Base-by-base conservation (phyloP, 441 rosid genomes). In the Mallotus repandus region DNA sequence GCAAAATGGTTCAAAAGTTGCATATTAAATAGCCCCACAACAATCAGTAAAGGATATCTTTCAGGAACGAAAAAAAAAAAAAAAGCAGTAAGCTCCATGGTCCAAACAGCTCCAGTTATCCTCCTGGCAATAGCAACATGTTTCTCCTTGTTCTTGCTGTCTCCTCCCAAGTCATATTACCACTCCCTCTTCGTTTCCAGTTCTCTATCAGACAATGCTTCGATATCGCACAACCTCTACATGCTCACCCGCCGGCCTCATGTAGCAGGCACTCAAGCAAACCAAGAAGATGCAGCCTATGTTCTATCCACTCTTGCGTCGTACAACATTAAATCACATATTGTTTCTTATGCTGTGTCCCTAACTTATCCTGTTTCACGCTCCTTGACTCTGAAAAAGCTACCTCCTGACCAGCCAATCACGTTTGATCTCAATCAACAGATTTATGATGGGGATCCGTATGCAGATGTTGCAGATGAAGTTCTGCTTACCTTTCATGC, bases 191-290 rank as follows among this genome's bases (percentile, higher is more conserved):
- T 74, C 78, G 50, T 89, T 56, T 91, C 93, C 61, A 0, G 69
- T 63, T 74, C 89, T 72, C 78, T 90, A 45, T 79, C 93, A 25
- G 86, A 87, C 75, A 93, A 91, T 72, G 85, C 81, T 69, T 90
- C 97, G 12, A 25, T 84, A 59, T 78, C 98, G 5, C 74, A 82
- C 69, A 78, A 91, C 81, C 92, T 90, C 84, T 77, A 79, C 57
- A 80, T 77, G 80, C 96, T 93, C 86, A 91, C 94, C 64, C 91
- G 85, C 78, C 86, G 88, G 45, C 97, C 98, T 7, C 96, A 91
- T 48, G 88, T 86, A 4, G 94, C 97, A 7, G 96, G 97, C 63
- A 78, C 97, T 0, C 64, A 66, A 58, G 96, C 96, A 80, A 91
- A 91, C 89, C 86, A 87, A 0, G 90, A 90, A 38, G 83, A 84